phyloP scores from a whole-genome alignment of 1,284 basidiomycete species.

The Singerocomus rubriflavus region DNA sequence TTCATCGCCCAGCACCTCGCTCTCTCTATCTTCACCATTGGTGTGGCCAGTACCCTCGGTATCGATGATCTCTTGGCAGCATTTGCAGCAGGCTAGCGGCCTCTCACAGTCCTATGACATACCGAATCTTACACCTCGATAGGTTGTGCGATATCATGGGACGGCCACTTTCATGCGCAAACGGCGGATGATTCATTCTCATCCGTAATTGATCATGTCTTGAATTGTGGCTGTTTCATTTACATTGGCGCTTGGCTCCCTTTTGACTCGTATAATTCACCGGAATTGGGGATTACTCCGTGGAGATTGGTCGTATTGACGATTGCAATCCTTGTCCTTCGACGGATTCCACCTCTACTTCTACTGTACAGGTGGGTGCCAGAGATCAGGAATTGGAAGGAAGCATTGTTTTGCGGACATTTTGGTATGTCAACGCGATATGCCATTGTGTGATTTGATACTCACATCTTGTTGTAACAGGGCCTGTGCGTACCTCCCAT shows the following conservation, averaged over 20 bases:
- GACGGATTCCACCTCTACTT: constrained; percentile 76
- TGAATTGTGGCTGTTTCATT: constrained; percentile 86
- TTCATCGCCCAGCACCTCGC: constrained; percentile 91
- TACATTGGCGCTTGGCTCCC: constrained; percentile 91
- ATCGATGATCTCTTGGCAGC: constrained; percentile 87
- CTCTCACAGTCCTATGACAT: neutral
- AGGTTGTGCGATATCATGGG: constrained; percentile 92
- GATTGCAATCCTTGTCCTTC: constrained; percentile 62
- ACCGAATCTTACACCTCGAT: neutral
- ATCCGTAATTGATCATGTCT: constrained; percentile 81
- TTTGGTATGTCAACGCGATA: constrained; percentile 53
- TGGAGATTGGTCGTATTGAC: constrained; percentile 74
- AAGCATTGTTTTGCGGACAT: constrained; percentile 84
- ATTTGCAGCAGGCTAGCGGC: constrained; percentile 79
- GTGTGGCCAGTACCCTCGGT: constrained; percentile 74
- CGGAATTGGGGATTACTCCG: constrained; percentile 63
- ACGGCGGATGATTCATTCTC: constrained; percentile 86
- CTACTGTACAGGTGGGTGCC: constrained; percentile 80
- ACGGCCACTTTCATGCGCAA: constrained; percentile 85
- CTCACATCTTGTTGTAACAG: constrained; percentile 30
- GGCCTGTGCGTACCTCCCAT: constrained; percentile 46
- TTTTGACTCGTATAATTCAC: constrained; percentile 64
- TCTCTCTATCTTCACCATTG: constrained; percentile 77
- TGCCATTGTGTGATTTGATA: neutral
- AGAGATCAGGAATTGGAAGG: constrained; percentile 75